Conservation (phyloP, 139 green algal genomes). For the Edaphochlamys debaryana region DNA sequence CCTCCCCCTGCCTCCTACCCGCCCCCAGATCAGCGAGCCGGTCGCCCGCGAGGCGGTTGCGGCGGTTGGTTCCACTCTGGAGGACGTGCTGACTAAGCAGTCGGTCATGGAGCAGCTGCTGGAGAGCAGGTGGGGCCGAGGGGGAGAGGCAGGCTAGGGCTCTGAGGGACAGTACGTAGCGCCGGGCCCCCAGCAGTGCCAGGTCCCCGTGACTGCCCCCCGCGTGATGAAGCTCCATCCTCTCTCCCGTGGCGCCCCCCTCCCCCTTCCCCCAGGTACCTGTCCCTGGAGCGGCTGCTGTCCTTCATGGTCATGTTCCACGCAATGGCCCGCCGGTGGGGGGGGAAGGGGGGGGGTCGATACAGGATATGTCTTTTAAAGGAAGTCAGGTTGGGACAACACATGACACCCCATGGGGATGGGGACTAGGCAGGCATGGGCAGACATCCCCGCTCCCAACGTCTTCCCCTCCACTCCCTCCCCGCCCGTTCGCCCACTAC, state of each 20-base stretch:
- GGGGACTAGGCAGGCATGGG: too few relatives aligned
- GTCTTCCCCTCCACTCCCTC: neutral
- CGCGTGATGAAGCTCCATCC: neutral
- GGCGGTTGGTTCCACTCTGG: slow-evolving; percentile 14
- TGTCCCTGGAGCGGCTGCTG: slow-evolving; percentile 26
- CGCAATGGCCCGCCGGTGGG: slow-evolving; percentile 19
- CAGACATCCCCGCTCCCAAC: neutral
- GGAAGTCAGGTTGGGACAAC: too few relatives aligned
- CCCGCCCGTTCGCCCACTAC: neutral
- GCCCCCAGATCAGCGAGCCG: slow-evolving; percentile 12
- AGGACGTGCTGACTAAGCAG: slow-evolving; percentile 29
- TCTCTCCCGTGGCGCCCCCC: neutral
- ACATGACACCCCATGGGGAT: neutral
- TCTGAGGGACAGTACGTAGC: too few relatives aligned
- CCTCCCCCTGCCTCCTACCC: neutral
- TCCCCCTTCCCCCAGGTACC: neutral
- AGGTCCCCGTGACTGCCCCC: too few relatives aligned
- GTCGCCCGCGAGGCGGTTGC: slow-evolving; percentile 19
- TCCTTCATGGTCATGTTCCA: slow-evolving; percentile 39
- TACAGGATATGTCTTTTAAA: too few relatives aligned
- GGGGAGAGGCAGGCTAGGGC: neutral
- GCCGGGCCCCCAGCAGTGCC: too few relatives aligned
- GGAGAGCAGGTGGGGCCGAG: slow-evolving; percentile 13
- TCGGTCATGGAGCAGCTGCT: slow-evolving; percentile 30
- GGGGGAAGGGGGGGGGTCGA: too few relatives aligned